Base-by-base conservation (phyloP, 2,329 filamentous ascomycete genomes). In the Hypoxylon sp. region DNA sequence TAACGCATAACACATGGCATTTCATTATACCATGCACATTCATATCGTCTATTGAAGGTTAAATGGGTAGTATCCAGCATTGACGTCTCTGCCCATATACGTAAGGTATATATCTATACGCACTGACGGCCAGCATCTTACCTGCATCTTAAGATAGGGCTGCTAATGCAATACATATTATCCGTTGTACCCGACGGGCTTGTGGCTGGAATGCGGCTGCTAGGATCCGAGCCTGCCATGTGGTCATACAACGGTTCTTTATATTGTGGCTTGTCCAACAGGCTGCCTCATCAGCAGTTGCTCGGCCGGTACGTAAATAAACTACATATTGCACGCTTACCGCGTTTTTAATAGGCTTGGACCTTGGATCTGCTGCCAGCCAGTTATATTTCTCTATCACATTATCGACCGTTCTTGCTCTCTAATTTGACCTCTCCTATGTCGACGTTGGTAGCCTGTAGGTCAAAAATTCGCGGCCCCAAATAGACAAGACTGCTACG, bases 1-100 rank as follows among this genome's bases (percentile, higher is more conserved):
- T 55, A 67, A 70, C 67, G 64, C 62, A 71, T 68, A 66, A 68
- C 67, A 68, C 63, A 69, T 64, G 66, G 63, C 68, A 67, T 61
- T n/a, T 14, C 56, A 66, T 56, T 54, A 65, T 64, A 56, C 53
- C 64, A 65, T 52, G 50, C 25, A 53, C 32, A 11, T 34, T 41
- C 30, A 37, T 58, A 51, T 53, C 55, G 41, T 58, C 34, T 56
- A 29, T 54, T 46, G 21, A 45, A 37, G 60, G 37, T 50, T 46
- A 46, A 55, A 57, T 27, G 56, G 45, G 63, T 63, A 65, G 48
- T 53, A 64, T 61, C 23, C 27, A 41, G 51, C 51, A 63, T 60
- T 54, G 66, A 62, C 34, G 48, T 12, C 46, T 55, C 23, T n/a
- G 12, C 48, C 32, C 52, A 41, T 16, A 21, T 39, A 47, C 14